Percentiles rank a stretch among this genome's conserved stretches.
Conservation (phyloP, 176 grass and related monocot genomes). For the Guadua angustifolia region DNA sequence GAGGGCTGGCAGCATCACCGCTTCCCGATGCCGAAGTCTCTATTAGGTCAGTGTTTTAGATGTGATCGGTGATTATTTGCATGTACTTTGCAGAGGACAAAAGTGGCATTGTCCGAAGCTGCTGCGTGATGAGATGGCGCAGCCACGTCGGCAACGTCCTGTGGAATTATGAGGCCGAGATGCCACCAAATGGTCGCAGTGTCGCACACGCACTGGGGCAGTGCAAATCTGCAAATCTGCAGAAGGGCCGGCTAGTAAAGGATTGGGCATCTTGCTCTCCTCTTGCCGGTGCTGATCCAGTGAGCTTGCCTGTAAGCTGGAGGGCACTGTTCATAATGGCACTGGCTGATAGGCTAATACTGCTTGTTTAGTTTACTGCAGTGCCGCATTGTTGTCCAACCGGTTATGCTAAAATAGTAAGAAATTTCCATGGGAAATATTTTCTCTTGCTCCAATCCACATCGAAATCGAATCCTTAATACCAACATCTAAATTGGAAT, state of each 20-base stretch:
- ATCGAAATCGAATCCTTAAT: not conserved
- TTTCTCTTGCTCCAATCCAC: not conserved
- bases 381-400: not conserved
- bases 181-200: not conserved
- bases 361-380: not conserved
- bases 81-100: not conserved
- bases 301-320: not conserved
- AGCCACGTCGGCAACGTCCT: not conserved
- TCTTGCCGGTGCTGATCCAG: not conserved
- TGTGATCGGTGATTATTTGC: not conserved
- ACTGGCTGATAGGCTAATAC: not conserved
- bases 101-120: not conserved
- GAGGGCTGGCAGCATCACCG: not conserved
- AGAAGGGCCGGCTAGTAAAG: not conserved
- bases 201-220: not conserved
- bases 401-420: not conserved
- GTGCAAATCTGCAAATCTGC: not conserved
- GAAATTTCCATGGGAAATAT: not conserved
- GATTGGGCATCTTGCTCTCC: not conserved
- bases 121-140: not conserved
- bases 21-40: not conserved
- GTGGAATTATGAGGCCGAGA: constrained; percentile 12
- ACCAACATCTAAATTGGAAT: not conserved
- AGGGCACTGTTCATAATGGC: not conserved
- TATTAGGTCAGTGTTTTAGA: no score